A percentile compares a stretch with the other conserved stretches of the same genome.
Evolutionary conservation across 2,329 filamentous ascomycete genomes (phyloP).

Genomic region (Arthrobotrys conoides): DNA sequence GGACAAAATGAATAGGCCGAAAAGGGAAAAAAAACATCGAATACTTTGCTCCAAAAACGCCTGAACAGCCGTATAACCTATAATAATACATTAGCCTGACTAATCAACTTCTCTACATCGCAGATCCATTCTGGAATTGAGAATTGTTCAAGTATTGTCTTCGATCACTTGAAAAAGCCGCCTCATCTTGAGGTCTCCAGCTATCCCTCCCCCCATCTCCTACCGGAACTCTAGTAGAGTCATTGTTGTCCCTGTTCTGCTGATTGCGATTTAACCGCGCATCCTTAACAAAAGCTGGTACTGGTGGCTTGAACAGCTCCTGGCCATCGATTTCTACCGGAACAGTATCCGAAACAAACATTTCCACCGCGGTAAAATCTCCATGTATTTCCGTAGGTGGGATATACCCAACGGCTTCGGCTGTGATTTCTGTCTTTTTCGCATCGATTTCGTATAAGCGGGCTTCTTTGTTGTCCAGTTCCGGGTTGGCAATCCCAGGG

Average conservation of each 20-base stretch:
- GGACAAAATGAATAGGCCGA: no score
- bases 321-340: constrained; percentile 41
- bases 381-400: constrained; percentile 25
- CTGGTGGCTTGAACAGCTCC: not conserved
- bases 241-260: not conserved
- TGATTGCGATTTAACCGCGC: not conserved
- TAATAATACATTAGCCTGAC: not conserved
- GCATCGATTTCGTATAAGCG: constrained; percentile 35
- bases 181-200: constrained; percentile 15
- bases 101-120: not conserved
- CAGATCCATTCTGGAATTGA: not conserved
- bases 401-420: constrained; percentile 32
- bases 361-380: constrained; percentile 35
- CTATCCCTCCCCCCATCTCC: constrained; percentile 4
- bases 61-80: no score
- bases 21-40: no score
- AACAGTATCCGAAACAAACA: constrained; percentile 36
- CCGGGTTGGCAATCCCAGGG: constrained; percentile 37
- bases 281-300: not conserved
- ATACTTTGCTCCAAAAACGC: no score
- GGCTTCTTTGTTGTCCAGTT: constrained; percentile 31
- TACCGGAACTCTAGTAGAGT: no score
- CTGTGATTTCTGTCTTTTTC: constrained; percentile 26
- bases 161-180: constrained; percentile 13
- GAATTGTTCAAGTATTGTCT: not conserved